These are phyloP conservation scores for Pichia eremophila DNA, from an alignment of 805 yeast species.

Conservation along the genomic window DNA sequence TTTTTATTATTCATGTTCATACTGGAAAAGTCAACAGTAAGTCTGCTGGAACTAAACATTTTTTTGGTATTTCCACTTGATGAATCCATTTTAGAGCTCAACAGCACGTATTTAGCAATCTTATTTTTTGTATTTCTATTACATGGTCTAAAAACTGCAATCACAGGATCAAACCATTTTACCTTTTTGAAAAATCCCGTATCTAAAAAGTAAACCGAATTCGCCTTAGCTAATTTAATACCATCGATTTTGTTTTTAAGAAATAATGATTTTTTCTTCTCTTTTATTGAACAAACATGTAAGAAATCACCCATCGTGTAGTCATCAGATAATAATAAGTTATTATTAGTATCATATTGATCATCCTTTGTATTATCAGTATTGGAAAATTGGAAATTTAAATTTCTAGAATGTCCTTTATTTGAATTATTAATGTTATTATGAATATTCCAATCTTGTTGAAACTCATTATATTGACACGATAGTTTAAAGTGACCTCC, in stretches of 20 bases:
- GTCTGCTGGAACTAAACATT: conserved; percentile 5
- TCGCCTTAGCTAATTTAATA: conserved; percentile 22
- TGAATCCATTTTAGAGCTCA: conserved; percentile 6
- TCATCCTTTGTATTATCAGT: not conserved
- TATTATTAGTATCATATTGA: not conserved
- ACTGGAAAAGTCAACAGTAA: conserved; percentile 8
- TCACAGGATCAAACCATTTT: conserved; percentile 21
- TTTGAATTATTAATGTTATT: conserved; percentile 5
- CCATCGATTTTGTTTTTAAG: conserved; percentile 22
- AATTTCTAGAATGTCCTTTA: not conserved
- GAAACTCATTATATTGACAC: conserved; percentile 12
- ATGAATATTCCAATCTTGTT: conserved; percentile 7
- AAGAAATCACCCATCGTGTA: conserved; percentile 13
- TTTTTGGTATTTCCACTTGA: conserved; percentile 1
- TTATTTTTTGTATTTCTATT: conserved; percentile 21
- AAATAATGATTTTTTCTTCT: conserved; percentile 14
- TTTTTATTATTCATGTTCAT: not conserved
- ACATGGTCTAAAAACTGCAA: conserved; percentile 24
- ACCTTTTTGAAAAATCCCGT: conserved; percentile 8
- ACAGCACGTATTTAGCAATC: conserved; percentile 19
- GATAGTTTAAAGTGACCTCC: conserved; percentile 17
- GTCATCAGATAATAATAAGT: conserved; percentile 7
- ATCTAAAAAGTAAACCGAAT: conserved; percentile 23
- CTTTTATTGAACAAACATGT: conserved; percentile 17
- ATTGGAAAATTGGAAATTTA: conserved; percentile 2